Conservation (phyloP, 2,329 filamentous ascomycete species). For the Cadophora sp. region DNA sequence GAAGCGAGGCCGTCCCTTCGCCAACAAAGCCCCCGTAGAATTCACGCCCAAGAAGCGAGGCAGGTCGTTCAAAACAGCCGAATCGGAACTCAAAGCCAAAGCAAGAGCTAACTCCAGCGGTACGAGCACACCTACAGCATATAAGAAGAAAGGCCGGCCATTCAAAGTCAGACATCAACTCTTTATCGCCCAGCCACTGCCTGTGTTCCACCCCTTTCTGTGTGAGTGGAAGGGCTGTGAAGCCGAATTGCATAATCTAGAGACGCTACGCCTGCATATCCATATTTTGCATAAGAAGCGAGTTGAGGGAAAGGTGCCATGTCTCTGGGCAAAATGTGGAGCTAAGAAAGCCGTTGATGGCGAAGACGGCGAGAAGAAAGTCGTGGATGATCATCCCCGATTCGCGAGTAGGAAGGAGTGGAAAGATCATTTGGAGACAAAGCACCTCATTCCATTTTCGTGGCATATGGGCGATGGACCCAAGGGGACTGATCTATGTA, state of each 20-base stretch:
- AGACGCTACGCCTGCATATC: slow-evolving; percentile 63
- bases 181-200: slow-evolving; percentile 38
- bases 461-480: slow-evolving; percentile 69
- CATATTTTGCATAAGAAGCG: slow-evolving; percentile 53
- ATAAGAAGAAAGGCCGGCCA: slow-evolving; percentile 32
- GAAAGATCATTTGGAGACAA: slow-evolving; percentile 57
- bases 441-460: slow-evolving; percentile 59
- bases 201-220: slow-evolving; percentile 58
- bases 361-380: slow-evolving; percentile 31
- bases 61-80: slow-evolving; percentile 32
- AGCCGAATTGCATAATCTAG: slow-evolving; percentile 67
- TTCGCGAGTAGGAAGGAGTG: slow-evolving; percentile 47
- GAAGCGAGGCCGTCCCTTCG: slow-evolving; percentile 24
- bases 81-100: slow-evolving; percentile 28
- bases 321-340: slow-evolving; percentile 52
- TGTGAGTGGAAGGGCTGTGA: slow-evolving; percentile 67
- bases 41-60: slow-evolving; percentile 33
- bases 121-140: background rate
- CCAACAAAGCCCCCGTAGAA: background rate
- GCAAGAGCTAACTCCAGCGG: slow-evolving; percentile 22
- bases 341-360: slow-evolving; percentile 24
- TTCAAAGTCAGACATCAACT: slow-evolving; percentile 21
- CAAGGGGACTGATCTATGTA: slow-evolving; percentile 49
- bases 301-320: slow-evolving; percentile 41
- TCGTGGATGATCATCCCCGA: slow-evolving; percentile 7